Evolutionary conservation across 768 basidiomycete species (phyloP).

Genomic region (Mycena indigotica): DNA sequence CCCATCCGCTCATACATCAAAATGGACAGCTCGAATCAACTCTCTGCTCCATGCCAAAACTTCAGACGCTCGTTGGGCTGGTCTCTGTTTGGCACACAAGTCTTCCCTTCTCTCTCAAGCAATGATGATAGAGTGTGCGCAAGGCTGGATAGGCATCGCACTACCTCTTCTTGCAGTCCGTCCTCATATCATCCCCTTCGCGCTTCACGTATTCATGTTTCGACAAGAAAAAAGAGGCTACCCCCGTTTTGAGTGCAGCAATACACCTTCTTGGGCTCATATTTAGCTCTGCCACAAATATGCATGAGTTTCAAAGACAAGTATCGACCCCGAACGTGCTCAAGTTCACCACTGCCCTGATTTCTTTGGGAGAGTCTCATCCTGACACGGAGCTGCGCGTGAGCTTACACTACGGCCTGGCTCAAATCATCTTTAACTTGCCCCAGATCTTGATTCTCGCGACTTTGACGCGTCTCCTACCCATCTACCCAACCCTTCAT

Average conservation of each 20-base stretch:
- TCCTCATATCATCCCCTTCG: constrained; percentile 29
- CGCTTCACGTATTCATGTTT: constrained; percentile 27
- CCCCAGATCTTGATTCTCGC: constrained; percentile 46
- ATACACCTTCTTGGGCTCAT: constrained; percentile 66
- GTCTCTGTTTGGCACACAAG: constrained; percentile 71
- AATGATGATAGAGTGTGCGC: constrained; percentile 69
- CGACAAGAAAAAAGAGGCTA: constrained; percentile 66
- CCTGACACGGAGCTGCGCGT: constrained; percentile 59
- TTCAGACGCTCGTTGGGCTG: constrained; percentile 77
- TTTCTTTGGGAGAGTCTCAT: constrained; percentile 56
- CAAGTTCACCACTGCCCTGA: constrained; percentile 65
- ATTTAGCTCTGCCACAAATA: constrained; percentile 58
- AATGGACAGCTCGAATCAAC: constrained; percentile 76
- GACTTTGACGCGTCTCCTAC: constrained; percentile 58
- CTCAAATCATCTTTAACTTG: not conserved
- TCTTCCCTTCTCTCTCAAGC: constrained; percentile 59
- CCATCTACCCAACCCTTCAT: constrained; percentile 68
- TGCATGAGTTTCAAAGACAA: constrained; percentile 84
- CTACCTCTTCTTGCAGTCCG: constrained; percentile 72
- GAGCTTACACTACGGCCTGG: constrained; percentile 12
- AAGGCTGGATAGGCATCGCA: constrained; percentile 68
- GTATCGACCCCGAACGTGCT: constrained; percentile 69
- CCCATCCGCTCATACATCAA: constrained; percentile 67
- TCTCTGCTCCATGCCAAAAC: constrained; percentile 79
- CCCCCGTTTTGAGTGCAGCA: constrained; percentile 59